A percentile compares a stretch with the other conserved stretches of the same genome.
Conservation (phyloP, 2,329 filamentous ascomycete genomes). For the Aspergillus sojae region DNA sequence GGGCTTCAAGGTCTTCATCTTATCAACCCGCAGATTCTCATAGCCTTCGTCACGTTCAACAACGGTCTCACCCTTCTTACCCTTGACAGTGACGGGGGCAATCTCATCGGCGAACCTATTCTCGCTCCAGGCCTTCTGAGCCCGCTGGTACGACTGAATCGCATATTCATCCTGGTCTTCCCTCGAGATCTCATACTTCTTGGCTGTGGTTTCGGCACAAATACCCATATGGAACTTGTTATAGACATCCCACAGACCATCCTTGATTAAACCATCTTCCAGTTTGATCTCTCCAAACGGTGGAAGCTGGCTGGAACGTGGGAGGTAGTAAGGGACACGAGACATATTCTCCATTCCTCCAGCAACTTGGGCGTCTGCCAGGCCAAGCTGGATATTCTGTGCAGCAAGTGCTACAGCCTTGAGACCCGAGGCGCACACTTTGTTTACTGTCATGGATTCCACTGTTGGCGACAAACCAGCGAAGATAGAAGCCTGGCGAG, state of each 20-base stretch:
- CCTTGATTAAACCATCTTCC: constrained; percentile 90
- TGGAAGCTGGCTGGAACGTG: constrained; percentile 77
- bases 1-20: constrained; percentile 82
- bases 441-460: constrained; percentile 94
- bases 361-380: constrained; percentile 84
- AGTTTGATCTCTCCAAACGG: constrained; percentile 85
- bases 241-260: constrained; percentile 95
- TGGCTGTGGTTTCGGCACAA: constrained; percentile 92
- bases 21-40: constrained; percentile 82
- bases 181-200: constrained; percentile 77
- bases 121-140: constrained; percentile 84
- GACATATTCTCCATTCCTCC: constrained; percentile 99
- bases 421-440: constrained; percentile 93
- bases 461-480: constrained; percentile 79
- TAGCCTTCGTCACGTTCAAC: constrained; percentile 87
- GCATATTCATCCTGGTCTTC: constrained; percentile 91
- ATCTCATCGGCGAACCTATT: constrained; percentile 88
- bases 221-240: constrained; percentile 98
- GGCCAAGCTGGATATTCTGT: constrained; percentile 90
- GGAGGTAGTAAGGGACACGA: constrained; percentile 85
- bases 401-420: constrained; percentile 90
- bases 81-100: constrained; percentile 80
- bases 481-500: constrained; percentile 86
- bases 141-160: constrained; percentile 83
- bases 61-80: constrained; percentile 78